Conservation (phyloP, 1,284 basidiomycete genomes). For the Naganishia sp. region DNA sequence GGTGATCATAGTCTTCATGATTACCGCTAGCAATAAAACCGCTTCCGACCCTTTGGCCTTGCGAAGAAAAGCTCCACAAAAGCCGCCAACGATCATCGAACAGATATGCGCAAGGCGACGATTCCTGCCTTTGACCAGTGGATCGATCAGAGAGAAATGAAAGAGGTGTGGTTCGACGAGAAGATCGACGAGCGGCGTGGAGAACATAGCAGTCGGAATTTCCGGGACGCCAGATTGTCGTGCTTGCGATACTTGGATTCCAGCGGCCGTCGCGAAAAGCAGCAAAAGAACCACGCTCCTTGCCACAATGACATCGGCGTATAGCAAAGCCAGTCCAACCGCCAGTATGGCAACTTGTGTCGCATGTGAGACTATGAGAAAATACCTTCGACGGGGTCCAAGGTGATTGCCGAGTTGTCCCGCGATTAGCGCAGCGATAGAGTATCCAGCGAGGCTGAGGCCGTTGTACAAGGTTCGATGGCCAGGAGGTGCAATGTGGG, state of each 20-base stretch:
- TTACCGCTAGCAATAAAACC: constrained; percentile 43
- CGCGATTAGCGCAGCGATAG: constrained; percentile 48
- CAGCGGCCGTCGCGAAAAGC: constrained; percentile 48
- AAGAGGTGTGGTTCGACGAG: constrained; percentile 49
- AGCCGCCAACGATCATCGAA: constrained; percentile 46
- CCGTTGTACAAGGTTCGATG: constrained; percentile 42
- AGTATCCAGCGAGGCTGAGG: constrained; percentile 44
- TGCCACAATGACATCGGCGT: constrained; percentile 36
- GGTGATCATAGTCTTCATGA: constrained; percentile 41
- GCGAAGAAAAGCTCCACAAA: constrained; percentile 47
- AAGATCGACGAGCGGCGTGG: constrained; percentile 49
- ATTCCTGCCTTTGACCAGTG: constrained; percentile 39
- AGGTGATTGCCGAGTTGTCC: constrained; percentile 36
- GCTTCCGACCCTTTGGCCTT: constrained; percentile 42
- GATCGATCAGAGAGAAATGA: constrained; percentile 26
- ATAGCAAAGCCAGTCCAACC: constrained; percentile 26
- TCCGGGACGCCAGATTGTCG: constrained; percentile 8
- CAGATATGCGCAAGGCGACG: constrained; percentile 43
- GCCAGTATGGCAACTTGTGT: constrained; percentile 12
- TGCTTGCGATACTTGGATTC: constrained; percentile 47
- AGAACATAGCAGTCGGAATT: constrained; percentile 35
- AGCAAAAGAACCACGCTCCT: constrained; percentile 45
- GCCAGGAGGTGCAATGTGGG: constrained; percentile 38
- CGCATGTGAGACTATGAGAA: constrained; percentile 4
- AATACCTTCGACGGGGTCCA: constrained; percentile 33